Percentiles rank a stretch among this genome's conserved stretches.
Evolutionary conservation across 768 basidiomycete species (phyloP).

Genomic region (Lentinula boryana): DNA sequence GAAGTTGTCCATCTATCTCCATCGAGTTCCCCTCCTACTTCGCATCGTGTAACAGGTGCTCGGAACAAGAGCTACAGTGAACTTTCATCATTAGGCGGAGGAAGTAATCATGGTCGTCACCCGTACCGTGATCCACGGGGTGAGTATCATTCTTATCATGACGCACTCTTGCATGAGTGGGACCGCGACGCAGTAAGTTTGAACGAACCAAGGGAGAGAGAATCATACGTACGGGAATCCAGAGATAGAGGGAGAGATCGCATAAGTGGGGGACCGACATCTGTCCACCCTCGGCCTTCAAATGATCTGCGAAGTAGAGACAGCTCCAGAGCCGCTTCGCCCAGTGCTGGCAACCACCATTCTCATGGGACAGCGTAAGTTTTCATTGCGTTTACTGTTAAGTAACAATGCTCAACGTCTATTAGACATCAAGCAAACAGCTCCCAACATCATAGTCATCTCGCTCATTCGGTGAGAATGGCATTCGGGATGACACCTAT

Average conservation of each 20-base stretch:
- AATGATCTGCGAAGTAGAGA: conserved; percentile 29
- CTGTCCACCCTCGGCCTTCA: conserved; percentile 13
- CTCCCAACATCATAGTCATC: conserved; percentile 43
- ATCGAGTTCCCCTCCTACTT: conserved; percentile 22
- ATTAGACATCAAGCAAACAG: conserved; percentile 12
- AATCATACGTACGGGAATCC: neutral
- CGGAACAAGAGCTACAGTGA: neutral
- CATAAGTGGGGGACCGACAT: conserved; percentile 16
- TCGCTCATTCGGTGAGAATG: conserved; percentile 78
- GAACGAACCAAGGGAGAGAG: neutral
- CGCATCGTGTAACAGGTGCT: neutral
- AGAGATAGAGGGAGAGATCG: neutral
- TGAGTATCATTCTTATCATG: conserved; percentile 5
- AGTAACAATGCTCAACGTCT: neutral
- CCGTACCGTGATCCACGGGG: conserved; percentile 1
- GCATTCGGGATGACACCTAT: conserved; percentile 95
- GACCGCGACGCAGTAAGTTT: neutral
- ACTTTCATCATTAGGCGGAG: neutral
- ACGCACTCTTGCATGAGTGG: neutral
- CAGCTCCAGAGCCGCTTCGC: conserved; percentile 58
- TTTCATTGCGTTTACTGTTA: neutral
- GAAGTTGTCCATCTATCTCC: conserved; percentile 24
- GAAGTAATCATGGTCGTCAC: conserved; percentile 1
- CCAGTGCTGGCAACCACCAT: conserved; percentile 14
- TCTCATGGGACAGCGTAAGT: neutral